phyloP scores from a whole-genome alignment of 106 monocot species.

The Dendrobium officinale region DNA sequence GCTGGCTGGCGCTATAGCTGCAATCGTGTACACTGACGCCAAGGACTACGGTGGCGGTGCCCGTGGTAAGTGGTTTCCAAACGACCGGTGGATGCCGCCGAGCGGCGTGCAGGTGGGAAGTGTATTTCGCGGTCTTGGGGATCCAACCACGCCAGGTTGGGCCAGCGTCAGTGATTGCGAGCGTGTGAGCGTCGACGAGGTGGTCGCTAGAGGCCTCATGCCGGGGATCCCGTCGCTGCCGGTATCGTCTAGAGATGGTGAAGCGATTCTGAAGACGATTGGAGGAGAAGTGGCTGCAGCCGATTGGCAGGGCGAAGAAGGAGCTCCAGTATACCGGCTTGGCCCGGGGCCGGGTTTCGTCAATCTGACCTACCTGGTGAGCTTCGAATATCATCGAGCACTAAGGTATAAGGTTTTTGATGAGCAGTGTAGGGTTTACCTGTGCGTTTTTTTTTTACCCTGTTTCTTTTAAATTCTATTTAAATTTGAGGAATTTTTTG shows the following conservation, averaged over 20 bases:
- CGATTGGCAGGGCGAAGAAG: constrained; percentile 52
- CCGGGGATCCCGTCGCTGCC: constrained; percentile 57
- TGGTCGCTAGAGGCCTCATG: constrained; percentile 18
- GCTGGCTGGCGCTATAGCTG: constrained; percentile 47
- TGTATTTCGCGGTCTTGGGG: constrained; percentile 38
- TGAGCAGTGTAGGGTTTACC: too few species aligned
- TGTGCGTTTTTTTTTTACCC: too few species aligned
- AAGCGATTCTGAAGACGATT: constrained; percentile 27
- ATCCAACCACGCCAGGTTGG: constrained; percentile 77
- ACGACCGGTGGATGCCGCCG: constrained; percentile 48
- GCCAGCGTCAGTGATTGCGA: constrained; percentile 39
- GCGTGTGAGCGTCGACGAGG: constrained; percentile 34
- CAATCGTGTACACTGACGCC: constrained; percentile 44
- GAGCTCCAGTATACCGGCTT: constrained; percentile 19
- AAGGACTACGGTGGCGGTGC: constrained; percentile 47
- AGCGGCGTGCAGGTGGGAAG: constrained; percentile 69
- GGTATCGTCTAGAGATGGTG: constrained; percentile 50
- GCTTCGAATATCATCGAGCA: neutral
- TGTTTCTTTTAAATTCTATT: too few species aligned
- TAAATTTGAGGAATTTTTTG: too few species aligned
- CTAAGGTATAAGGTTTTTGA: too few species aligned
- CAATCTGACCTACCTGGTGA: constrained; percentile 39
- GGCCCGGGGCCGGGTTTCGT: constrained; percentile 53
- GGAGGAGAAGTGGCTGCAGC: constrained; percentile 38
- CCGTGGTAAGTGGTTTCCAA: constrained; percentile 24